Evolutionary conservation across 345 rosid species (phyloP).

Genomic region (Rhodamnia rubescens): DNA sequence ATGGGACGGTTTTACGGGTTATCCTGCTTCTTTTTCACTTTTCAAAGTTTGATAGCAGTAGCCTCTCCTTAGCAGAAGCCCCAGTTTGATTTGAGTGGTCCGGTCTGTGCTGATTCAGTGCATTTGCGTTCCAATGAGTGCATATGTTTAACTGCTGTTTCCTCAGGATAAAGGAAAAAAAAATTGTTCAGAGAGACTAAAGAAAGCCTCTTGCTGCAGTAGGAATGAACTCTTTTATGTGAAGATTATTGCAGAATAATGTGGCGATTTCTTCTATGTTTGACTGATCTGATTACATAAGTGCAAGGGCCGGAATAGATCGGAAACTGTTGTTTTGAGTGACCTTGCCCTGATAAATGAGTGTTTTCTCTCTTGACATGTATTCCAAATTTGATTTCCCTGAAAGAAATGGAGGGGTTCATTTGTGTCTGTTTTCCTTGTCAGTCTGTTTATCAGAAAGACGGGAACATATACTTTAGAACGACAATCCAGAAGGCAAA

Average conservation of each 20-base stretch:
- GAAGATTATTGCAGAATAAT: background rate
- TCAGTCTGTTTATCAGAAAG: slow-evolving; percentile 44
- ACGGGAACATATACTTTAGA: slow-evolving; percentile 32
- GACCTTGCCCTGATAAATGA: background rate
- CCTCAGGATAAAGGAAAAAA: background rate
- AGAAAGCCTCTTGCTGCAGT: background rate
- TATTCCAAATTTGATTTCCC: background rate
- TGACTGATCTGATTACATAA: background rate
- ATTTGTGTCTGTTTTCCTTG: background rate
- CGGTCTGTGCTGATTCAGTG: background rate
- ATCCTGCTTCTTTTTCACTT: background rate
- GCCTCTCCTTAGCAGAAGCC: no score
- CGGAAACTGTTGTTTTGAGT: background rate
- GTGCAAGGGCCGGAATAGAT: background rate
- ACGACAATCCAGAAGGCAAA: slow-evolving; percentile 28
- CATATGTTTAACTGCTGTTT: background rate
- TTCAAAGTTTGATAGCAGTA: no score
- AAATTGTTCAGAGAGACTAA: background rate
- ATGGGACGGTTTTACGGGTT: background rate
- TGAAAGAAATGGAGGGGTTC: background rate
- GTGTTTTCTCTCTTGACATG: background rate
- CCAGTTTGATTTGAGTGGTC: background rate
- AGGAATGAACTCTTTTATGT: background rate
- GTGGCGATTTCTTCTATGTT: background rate
- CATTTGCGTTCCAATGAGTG: background rate